Evolutionary conservation across 1,284 basidiomycete species (phyloP).

Genomic region (Ustilago trichophora): DNA sequence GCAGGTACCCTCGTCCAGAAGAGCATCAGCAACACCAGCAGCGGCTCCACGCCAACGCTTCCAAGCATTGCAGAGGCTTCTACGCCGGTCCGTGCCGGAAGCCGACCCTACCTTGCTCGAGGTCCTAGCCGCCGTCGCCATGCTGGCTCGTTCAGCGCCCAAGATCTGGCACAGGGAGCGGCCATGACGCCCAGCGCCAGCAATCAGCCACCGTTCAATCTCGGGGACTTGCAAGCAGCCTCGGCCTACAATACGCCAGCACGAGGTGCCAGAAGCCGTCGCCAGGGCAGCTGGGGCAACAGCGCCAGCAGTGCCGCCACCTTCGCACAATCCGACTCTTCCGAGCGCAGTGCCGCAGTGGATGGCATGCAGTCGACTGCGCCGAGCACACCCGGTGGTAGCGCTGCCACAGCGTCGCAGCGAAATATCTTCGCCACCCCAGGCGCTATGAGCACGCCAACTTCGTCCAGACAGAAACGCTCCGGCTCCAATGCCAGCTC

Average conservation of each 20-base stretch:
- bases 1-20: slow-evolving; percentile 20
- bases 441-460: slow-evolving; percentile 28
- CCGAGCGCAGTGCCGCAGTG: slow-evolving; percentile 14
- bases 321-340: slow-evolving; percentile 27
- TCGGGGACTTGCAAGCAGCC: slow-evolving; percentile 36
- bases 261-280: slow-evolving; percentile 8
- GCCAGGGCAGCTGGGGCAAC: slow-evolving; percentile 25
- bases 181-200: slow-evolving; percentile 41
- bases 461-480: slow-evolving; percentile 32
- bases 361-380: slow-evolving; percentile 16
- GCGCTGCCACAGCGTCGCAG: slow-evolving; percentile 1
- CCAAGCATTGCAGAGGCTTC: slow-evolving; percentile 59
- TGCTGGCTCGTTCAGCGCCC: slow-evolving; percentile 60
- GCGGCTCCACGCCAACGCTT: slow-evolving; percentile 25
- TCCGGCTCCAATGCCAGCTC: slow-evolving; percentile 37
- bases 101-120: slow-evolving; percentile 24
- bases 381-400: slow-evolving; percentile 28
- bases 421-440: slow-evolving; percentile 11
- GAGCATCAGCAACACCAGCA: slow-evolving; percentile 24
- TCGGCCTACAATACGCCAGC: slow-evolving; percentile 40
- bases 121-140: slow-evolving; percentile 45
- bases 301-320: slow-evolving; percentile 30
- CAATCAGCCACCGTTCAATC: slow-evolving; percentile 42
- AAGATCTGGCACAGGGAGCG: slow-evolving; percentile 57
- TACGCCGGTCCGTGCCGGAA: slow-evolving; percentile 32